Evolutionary conservation across 2,329 filamentous ascomycete species (phyloP).

Genomic region (Talaromyces sp.): DNA sequence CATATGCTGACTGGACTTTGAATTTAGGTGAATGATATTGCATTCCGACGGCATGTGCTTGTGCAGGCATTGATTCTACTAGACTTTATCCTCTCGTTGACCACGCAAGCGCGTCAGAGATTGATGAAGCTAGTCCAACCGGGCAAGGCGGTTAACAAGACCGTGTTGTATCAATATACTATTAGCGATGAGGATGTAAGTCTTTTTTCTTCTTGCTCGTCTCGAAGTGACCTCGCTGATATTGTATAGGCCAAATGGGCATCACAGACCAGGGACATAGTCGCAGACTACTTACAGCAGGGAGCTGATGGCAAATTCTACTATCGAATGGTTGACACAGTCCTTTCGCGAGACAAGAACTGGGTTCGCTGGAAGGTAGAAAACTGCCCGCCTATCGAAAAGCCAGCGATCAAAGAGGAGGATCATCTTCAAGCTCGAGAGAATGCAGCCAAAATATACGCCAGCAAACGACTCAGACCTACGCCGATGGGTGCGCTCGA

Average conservation of each 20-base stretch:
- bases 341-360: constrained; percentile 92
- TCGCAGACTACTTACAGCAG: constrained; percentile 76
- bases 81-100: constrained; percentile 91
- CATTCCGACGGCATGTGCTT: constrained; percentile 88
- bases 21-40: constrained; percentile 79
- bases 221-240: constrained; percentile 15
- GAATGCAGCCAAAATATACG: constrained; percentile 60
- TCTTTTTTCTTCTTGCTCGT: neutral
- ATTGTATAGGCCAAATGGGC: constrained; percentile 71
- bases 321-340: constrained; percentile 92
- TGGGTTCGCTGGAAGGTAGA: constrained; percentile 99
- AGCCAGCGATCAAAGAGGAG: constrained; percentile 62
- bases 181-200: constrained; percentile 76
- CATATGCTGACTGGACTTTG: neutral
- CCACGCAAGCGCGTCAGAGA: constrained; percentile 74
- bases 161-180: constrained; percentile 76
- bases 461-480: constrained; percentile 64
- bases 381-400: constrained; percentile 81
- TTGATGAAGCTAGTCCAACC: constrained; percentile 41
- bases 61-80: constrained; percentile 92
- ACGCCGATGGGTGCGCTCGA: constrained; percentile 68
- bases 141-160: constrained; percentile 69
- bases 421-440: constrained; percentile 67
- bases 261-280: constrained; percentile 66
- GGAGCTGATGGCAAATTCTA: constrained; percentile 87